Percentiles rank a stretch among this genome's conserved stretches.
Evolutionary conservation across 2,329 filamentous ascomycete genomes (phyloP).

Genomic region (Trichoderma sp.): DNA sequence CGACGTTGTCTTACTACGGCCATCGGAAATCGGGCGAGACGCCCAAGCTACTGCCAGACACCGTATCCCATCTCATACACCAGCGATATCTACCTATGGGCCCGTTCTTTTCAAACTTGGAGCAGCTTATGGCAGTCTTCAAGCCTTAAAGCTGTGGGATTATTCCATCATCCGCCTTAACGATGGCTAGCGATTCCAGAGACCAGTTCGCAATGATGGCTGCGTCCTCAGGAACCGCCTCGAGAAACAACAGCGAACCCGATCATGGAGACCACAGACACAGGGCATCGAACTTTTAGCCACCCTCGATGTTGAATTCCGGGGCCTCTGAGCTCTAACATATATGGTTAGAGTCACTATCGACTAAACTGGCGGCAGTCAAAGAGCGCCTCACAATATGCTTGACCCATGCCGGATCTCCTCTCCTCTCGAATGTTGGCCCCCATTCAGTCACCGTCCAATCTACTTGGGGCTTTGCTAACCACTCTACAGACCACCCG

Average conservation of each 20-base stretch:
- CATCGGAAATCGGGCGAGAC: background rate
- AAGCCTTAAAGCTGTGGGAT: background rate
- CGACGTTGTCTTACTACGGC: no score
- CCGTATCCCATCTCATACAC: background rate
- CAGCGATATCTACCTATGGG: background rate
- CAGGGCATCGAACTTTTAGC: background rate
- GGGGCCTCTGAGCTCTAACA: background rate
- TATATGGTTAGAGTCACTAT: background rate
- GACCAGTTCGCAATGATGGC: background rate
- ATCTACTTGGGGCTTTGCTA: background rate
- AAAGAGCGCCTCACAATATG: background rate
- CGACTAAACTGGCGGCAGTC: conserved; percentile 1
- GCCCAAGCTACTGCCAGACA: background rate
- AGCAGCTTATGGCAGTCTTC: background rate
- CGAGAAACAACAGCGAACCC: background rate
- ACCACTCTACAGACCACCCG: background rate
- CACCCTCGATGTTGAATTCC: background rate
- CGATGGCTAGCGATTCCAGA: background rate
- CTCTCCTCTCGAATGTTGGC: conserved; percentile 16
- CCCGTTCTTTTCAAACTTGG: background rate
- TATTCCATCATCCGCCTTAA: background rate
- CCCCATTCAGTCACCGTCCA: background rate
- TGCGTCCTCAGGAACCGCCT: background rate
- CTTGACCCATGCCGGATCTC: conserved; percentile 1
- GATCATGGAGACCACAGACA: background rate